phyloP scores from a whole-genome alignment of 2,329 filamentous ascomycete species.

The Aspergillus sp. region DNA sequence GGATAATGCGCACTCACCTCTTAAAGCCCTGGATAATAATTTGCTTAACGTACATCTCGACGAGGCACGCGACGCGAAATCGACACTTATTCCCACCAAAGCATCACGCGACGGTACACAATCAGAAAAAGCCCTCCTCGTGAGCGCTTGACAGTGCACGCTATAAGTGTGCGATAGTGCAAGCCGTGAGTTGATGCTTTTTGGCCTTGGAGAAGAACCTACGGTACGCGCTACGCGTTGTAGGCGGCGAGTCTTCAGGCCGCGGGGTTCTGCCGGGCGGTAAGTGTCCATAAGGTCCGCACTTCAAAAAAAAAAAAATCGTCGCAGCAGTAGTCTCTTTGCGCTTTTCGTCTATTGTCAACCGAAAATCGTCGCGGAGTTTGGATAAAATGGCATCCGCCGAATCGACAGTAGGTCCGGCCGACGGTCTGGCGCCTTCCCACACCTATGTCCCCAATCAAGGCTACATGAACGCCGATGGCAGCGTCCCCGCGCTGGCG shows the following conservation, averaged over 20 bases:
- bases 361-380: background rate
- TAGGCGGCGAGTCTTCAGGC: conserved; percentile 8
- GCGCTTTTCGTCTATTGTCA: background rate
- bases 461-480: conserved; percentile 39
- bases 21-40: conserved; percentile 99
- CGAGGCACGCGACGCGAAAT: conserved; percentile 23
- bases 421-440: conserved; percentile 41
- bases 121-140: too few species aligned
- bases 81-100: conserved; percentile 16
- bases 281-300: conserved; percentile 15
- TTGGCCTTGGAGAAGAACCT: conserved; percentile 11
- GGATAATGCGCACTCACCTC: conserved; percentile 54
- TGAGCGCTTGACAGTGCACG: background rate
- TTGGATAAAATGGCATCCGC: conserved; percentile 19
- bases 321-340: background rate
- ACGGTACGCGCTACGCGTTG: conserved; percentile 8
- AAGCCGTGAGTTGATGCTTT: conserved; percentile 5
- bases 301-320: conserved; percentile 11
- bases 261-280: conserved; percentile 35
- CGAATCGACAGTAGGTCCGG: conserved; percentile 24
- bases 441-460: conserved; percentile 46
- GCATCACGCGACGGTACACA: conserved; percentile 21
- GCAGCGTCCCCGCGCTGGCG: conserved; percentile 26
- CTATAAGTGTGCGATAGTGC: conserved; percentile 1
- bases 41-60: conserved; percentile 94